Evolutionary conservation across 192 early-diverging fungal species (phyloP).

Genomic region (Neocallimastix lanati): DNA sequence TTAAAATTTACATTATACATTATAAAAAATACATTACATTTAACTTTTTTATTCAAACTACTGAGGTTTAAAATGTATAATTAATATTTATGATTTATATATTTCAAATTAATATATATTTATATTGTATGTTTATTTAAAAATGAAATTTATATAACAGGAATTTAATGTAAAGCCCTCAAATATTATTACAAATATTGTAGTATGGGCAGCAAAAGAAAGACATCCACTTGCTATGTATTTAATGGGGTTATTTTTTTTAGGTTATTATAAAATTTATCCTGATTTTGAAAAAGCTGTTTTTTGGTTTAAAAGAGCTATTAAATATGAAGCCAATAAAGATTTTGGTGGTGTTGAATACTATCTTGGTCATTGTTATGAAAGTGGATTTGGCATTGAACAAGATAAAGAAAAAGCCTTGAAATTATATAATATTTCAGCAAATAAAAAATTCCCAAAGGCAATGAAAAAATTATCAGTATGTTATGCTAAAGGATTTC

Average conservation of each 20-base stretch:
- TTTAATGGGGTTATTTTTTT: neutral
- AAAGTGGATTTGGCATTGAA: neutral
- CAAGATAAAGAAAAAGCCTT: neutral
- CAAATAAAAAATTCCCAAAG: neutral
- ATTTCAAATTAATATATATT: no score
- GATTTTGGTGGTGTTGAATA: neutral
- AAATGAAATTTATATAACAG: neutral
- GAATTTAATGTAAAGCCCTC: neutral
- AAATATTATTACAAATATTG: neutral
- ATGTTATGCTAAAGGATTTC: neutral
- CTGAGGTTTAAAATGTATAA: no score
- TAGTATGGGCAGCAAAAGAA: neutral
- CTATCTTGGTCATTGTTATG: neutral
- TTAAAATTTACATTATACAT: no score
- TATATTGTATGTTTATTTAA: no score
- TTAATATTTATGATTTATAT: no score
- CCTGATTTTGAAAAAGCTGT: neutral
- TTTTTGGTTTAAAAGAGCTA: neutral
- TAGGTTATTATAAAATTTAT: neutral
- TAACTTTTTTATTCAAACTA: no score
- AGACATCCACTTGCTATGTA: neutral
- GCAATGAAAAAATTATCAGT: neutral
- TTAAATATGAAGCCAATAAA: neutral
- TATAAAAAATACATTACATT: no score
- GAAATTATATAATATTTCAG: neutral